Conservation (phyloP, 345 rosid species). For the Lepidium aucheri region DNA sequence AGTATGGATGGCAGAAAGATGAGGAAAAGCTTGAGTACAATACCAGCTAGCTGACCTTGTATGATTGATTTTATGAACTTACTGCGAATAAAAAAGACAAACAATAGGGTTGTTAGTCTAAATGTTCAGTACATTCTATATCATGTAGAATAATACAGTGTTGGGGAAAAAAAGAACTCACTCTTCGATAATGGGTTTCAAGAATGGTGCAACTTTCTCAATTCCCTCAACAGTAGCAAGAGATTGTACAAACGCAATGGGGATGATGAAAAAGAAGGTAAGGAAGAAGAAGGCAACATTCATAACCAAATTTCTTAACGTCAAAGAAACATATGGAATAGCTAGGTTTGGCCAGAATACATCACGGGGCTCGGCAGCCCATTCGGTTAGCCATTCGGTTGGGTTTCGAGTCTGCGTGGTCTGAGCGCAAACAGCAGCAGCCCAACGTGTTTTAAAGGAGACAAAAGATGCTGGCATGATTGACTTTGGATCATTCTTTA, state of each 20-base stretch:
- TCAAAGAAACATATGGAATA: conserved; percentile 69
- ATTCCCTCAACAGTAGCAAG: conserved; percentile 83
- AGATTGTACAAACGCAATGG: conserved; percentile 84
- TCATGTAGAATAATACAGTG: neutral
- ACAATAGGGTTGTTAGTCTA: neutral
- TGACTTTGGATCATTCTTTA: conserved; percentile 55
- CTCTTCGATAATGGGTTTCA: conserved; percentile 55
- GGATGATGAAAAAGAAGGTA: conserved; percentile 92
- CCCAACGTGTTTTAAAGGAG: conserved; percentile 93
- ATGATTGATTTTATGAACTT: conserved; percentile 54
- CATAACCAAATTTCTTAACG: conserved; percentile 63
- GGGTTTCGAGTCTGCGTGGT: conserved; percentile 88
- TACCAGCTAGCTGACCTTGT: conserved; percentile 83
- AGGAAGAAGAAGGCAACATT: conserved; percentile 87
- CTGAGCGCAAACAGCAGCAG: conserved; percentile 95
- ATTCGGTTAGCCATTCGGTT: conserved; percentile 81
- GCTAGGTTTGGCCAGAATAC: conserved; percentile 84
- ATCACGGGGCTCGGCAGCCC: conserved; percentile 98
- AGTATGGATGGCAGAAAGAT: conserved; percentile 85
- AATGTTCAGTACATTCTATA: neutral
- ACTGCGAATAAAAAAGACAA: conserved; percentile 35
- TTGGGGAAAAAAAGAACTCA: conserved; percentile 32
- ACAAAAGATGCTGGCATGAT: conserved; percentile 95
- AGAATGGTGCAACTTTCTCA: conserved; percentile 61
- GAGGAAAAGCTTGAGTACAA: conserved; percentile 87